A percentile compares a stretch with the other conserved stretches of the same genome.
Evolutionary conservation across 495 filamentous ascomycete genomes (phyloP).

Genomic region (Astrothelium subdiscretum): DNA sequence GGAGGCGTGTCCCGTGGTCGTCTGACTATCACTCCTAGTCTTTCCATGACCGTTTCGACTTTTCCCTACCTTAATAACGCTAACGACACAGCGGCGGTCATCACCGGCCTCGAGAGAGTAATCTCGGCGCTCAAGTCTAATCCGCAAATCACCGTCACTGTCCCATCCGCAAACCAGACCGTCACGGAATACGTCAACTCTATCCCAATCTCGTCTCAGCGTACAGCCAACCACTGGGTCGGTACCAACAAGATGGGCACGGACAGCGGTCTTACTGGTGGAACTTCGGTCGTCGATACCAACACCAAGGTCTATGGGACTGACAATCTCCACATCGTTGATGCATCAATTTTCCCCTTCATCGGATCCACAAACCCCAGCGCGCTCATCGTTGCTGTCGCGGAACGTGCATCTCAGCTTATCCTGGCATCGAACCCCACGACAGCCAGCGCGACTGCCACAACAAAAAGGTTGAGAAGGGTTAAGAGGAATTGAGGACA

Average conservation of each 20-base stretch:
- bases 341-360: slow-evolving; percentile 53
- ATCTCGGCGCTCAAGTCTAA: slow-evolving; percentile 42
- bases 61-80: slow-evolving; percentile 43
- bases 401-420: slow-evolving; percentile 44
- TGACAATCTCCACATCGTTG: slow-evolving; percentile 55
- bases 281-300: slow-evolving; percentile 58
- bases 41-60: slow-evolving; percentile 43
- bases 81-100: slow-evolving; percentile 39
- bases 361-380: slow-evolving; percentile 49
- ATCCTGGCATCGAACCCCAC: slow-evolving; percentile 32
- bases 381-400: slow-evolving; percentile 45
- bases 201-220: slow-evolving; percentile 37
- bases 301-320: slow-evolving; percentile 62
- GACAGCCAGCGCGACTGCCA: background rate
- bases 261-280: slow-evolving; percentile 52
- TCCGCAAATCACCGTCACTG: slow-evolving; percentile 40
- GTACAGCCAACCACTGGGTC: slow-evolving; percentile 62
- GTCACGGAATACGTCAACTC: slow-evolving; percentile 43
- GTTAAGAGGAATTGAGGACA: no score
- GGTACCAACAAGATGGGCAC: slow-evolving; percentile 51
- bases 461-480: background rate
- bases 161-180: slow-evolving; percentile 40
- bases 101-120: slow-evolving; percentile 47
- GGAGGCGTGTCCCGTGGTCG: slow-evolving; percentile 50
- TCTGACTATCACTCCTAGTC: slow-evolving; percentile 46